Conservation (phyloP, 1,284 basidiomycete genomes). For the Mycosarcoma mackinlayi region DNA sequence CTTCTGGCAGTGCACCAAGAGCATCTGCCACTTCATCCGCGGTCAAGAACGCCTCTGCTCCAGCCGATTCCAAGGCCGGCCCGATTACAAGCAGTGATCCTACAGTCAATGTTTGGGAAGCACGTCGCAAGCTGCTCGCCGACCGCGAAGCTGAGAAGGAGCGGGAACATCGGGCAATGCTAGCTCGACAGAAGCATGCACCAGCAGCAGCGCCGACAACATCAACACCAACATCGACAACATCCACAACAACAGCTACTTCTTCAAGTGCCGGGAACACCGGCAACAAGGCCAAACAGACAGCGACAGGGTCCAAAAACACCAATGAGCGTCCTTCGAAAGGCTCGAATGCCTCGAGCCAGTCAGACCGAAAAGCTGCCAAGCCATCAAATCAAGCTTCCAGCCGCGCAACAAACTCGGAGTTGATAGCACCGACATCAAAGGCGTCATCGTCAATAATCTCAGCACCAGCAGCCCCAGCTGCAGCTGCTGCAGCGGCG, state of each 20-base stretch:
- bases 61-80: not conserved
- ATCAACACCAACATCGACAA: too few species aligned
- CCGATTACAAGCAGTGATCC: constrained; percentile 11
- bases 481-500: too few species aligned
- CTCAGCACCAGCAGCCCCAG: constrained; percentile 2
- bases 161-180: constrained; percentile 18
- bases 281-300: constrained; percentile 6
- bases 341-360: constrained; percentile 1
- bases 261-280: not conserved
- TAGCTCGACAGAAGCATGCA: constrained; percentile 23
- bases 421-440: constrained; percentile 17
- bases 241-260: too few species aligned
- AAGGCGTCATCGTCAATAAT: not conserved
- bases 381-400: constrained; percentile 15
- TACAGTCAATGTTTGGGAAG: constrained; percentile 56
- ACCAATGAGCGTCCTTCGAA: constrained; percentile 24
- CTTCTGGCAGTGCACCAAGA: constrained; percentile 8
- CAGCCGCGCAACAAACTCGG: constrained; percentile 2
- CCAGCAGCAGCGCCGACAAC: not conserved
- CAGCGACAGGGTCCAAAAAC: constrained; percentile 6
- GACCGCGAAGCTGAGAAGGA: constrained; percentile 44
- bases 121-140: constrained; percentile 45
- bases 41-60: not conserved
- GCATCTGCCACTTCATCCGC: not conserved
- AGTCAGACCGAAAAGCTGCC: constrained; percentile 11